Evolutionary conservation across 2,329 filamentous ascomycete species (phyloP).

Genomic region (Dothideomycetes sp.): DNA sequence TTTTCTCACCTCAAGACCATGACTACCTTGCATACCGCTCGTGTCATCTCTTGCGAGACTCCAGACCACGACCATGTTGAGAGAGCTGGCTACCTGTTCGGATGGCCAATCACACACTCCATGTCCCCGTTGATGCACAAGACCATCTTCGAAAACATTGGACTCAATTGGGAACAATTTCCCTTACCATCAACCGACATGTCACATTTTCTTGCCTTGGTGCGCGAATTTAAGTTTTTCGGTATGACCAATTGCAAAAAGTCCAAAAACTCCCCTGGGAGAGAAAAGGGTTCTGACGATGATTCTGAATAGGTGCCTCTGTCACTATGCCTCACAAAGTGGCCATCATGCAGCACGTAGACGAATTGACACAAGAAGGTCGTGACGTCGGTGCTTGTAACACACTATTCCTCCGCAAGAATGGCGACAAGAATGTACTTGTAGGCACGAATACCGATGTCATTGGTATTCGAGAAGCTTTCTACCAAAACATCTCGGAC

Average conservation of each 20-base stretch:
- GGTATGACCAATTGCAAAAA: slow-evolving; percentile 39
- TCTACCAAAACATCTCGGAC: no score
- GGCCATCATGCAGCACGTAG: slow-evolving; percentile 62
- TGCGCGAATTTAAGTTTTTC: slow-evolving; percentile 52
- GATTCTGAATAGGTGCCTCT: slow-evolving; percentile 39
- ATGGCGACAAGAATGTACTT: slow-evolving; percentile 42
- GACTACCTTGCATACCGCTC: slow-evolving; percentile 6
- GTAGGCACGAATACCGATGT: slow-evolving; percentile 77
- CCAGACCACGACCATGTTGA: slow-evolving; percentile 29
- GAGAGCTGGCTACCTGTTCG: slow-evolving; percentile 47
- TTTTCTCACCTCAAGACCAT: no score
- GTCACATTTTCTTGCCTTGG: slow-evolving; percentile 37
- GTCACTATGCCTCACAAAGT: slow-evolving; percentile 84
- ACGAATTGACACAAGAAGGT: slow-evolving; percentile 64
- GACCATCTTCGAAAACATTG: slow-evolving; percentile 44
- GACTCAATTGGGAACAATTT: slow-evolving; percentile 44
- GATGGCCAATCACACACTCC: slow-evolving; percentile 48
- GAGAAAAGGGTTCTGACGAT: no score
- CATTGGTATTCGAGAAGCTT: slow-evolving; percentile 65
- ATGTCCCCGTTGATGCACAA: slow-evolving; percentile 47
- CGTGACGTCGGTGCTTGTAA: slow-evolving; percentile 69
- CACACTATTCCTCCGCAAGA: slow-evolving; percentile 58
- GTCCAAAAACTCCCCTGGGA: no score
- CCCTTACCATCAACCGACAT: slow-evolving; percentile 39
- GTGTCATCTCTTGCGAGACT: no score